phyloP scores from a whole-genome alignment of 73 alveolate species.

The Vitrella brassicaformis region DNA sequence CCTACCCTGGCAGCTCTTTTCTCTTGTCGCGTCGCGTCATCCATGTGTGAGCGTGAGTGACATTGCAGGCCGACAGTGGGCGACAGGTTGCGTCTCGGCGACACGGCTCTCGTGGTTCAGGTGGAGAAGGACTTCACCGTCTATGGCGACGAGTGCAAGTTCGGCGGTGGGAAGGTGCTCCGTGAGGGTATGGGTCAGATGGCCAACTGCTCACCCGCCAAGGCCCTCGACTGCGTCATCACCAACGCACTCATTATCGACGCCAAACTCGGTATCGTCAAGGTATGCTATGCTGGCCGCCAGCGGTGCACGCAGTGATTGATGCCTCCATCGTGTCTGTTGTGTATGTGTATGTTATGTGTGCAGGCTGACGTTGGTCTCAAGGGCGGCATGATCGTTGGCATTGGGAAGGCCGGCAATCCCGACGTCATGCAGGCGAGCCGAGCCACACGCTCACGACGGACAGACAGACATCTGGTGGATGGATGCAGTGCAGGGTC shows the following conservation, averaged over 20 bases:
- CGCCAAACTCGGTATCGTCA: constrained; percentile 23
- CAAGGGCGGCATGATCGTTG: constrained; percentile 23
- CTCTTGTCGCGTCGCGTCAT: too few relatives aligned
- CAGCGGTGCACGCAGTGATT: not conserved
- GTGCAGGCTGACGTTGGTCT: constrained; percentile 6
- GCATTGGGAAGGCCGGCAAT: constrained; percentile 36
- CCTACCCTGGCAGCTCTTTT: too few relatives aligned
- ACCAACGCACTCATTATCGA: constrained; percentile 21
- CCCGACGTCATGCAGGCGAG: constrained; percentile 39
- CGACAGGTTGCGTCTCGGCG: constrained; percentile 29
- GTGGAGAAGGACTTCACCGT: constrained; percentile 40
- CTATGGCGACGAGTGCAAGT: constrained; percentile 38
- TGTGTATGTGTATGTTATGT: not conserved
- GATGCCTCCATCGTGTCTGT: not conserved
- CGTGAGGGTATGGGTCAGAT: constrained; percentile 35
- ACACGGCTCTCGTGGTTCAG: constrained; percentile 10
- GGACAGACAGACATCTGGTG: too few relatives aligned
- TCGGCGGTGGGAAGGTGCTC: constrained; percentile 35
- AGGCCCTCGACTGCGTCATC: constrained; percentile 18
- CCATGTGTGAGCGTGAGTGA: too few relatives aligned
- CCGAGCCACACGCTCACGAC: too few relatives aligned
- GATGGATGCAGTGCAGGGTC: too few relatives aligned
- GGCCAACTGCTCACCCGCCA: constrained; percentile 15
- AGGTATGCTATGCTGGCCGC: not conserved
- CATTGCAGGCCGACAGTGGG: constrained; percentile 26